phyloP scores from a whole-genome alignment of 202 grass and related monocot genomes.

The Dendrocalamus latiflorus region DNA sequence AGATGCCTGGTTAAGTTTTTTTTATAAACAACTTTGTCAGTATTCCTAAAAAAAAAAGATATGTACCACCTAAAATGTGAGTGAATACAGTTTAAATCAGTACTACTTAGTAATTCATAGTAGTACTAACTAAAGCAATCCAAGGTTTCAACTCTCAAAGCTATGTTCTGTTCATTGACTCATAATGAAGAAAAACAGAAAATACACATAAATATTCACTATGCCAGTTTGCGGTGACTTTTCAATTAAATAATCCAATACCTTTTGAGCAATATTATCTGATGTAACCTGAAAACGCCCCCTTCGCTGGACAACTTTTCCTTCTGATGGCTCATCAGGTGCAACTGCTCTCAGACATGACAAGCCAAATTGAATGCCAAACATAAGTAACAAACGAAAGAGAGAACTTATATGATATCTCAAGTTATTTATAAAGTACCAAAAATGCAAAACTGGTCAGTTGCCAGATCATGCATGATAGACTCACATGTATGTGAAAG shows the following conservation, averaged over 20 bases:
- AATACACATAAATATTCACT: background rate
- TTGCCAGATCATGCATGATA: conserved; percentile 14
- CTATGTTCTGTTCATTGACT: background rate
- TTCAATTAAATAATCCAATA: conserved; percentile 28
- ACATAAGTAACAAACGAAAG: background rate
- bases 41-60: too few species aligned
- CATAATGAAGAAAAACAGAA: conserved; percentile 2
- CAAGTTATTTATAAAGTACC: too few species aligned
- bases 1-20: too few species aligned
- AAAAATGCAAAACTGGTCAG: background rate
- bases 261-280: conserved; percentile 67
- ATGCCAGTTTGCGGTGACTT: background rate
- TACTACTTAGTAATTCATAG: background rate
- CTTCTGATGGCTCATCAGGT: conserved; percentile 55
- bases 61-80: too few species aligned
- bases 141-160: background rate
- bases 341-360: conserved; percentile 12
- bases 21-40: too few species aligned
- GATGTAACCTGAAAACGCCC: conserved; percentile 92
- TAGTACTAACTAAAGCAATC: background rate
- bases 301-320: conserved; percentile 62
- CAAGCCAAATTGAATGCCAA: conserved; percentile 14
- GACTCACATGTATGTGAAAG: background rate
- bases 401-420: too few species aligned
- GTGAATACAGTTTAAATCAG: background rate